Base-by-base conservation (phyloP, 2,329 filamentous ascomycete genomes). In the Ramichloridium luteum region DNA sequence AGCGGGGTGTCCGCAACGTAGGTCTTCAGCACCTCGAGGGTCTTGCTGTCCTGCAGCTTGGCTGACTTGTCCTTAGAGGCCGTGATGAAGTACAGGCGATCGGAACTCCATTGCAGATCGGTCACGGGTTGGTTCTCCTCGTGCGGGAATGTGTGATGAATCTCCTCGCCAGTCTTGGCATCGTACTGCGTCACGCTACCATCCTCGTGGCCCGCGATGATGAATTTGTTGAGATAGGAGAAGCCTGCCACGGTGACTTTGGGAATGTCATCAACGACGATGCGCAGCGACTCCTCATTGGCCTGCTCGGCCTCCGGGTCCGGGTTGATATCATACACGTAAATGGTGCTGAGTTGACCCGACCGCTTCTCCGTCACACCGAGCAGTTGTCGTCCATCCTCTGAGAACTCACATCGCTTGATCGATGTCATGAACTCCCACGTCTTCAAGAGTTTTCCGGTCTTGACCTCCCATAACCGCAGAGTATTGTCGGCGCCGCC, bases 291-390 rank as follows among this genome's bases (percentile, higher is more conserved):
- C 53, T 78, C 81, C 66, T 94, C 86, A 50, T 85, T 75, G 46
- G 68, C 74, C 69, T 98, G 90, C 58, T 83, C 74, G 41, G 78
- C 83, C 43, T 86, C 68, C 43, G 81, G 72, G 55, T 93, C 85
- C 45, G 77, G 74, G 59, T 75, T 77, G 69, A 98, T 80, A 58
- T 93, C 82, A 55, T 92, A 72, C 43, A 96, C 85, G 41, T 88
- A 78, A 53, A 98, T 94, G 48, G 86, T 93, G 56, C 83, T 84
- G 45, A 96, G 70, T 64, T 84, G 88, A 47, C 90, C 90, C 75
- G 93, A 93, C 53, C 90, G 84, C 80, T 94, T 93, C 69, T 98
- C 90, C 32, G 90, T 98, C 43, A 98, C 86, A 43, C 84, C 88
- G 45, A 98, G 68, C 50, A 98, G 70, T 64, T 82, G 75, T 54